Base-by-base conservation (phyloP, 1,284 basidiomycete species). In the Omphalotus olearius region DNA sequence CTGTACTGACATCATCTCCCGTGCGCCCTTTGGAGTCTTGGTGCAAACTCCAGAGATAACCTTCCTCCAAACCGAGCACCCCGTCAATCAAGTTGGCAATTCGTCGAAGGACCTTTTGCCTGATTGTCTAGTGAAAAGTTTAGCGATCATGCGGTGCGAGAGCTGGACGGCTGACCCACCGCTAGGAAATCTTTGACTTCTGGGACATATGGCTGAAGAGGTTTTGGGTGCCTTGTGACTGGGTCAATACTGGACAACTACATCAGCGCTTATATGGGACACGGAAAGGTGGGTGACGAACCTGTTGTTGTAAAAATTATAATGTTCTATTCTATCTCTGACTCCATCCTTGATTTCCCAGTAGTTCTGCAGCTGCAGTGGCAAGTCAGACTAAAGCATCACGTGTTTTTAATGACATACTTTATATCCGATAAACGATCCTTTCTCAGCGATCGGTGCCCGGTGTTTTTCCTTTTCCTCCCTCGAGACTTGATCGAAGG, bases 401-500 rank as follows among this genome's bases (percentile, higher is more conserved):
- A 36, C 16, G 7, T 40, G 30, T 25, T 10, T 13, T 14, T n/a
- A 30, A 30, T 38, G n/a, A 53, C 54, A 14, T 23, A 61, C 62
- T 56, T 72, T 71, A 57, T 72, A 72, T 14, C 70, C 70, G 38
- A 68, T 69, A 54, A 69, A 71, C 2, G 65, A 65, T 11, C 71
- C 71, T 47, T 66, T 58, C 51, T 70, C 67, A 16, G 65, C 64
- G 38, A 69, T 70, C 25, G 63, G 64, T 1, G 68, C 69, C 1
- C 54, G 56, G 44, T 70, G 65, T 14, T 36, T 41, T 49, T 66
- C 56, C 56, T 71, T 72, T 52, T 72, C 71, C 40, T 65, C 66
- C 20, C 58, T 48, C 13, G 63, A 52, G 6, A 71, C 69, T 14
- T 61, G 61, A 47, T 70, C 68, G 50, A 72, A 71, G 6, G 68